A percentile compares a stretch with the other conserved stretches of the same genome.
Evolutionary conservation across 176 grass and related monocot genomes (phyloP).

Genomic region (Raddia guianensis): DNA sequence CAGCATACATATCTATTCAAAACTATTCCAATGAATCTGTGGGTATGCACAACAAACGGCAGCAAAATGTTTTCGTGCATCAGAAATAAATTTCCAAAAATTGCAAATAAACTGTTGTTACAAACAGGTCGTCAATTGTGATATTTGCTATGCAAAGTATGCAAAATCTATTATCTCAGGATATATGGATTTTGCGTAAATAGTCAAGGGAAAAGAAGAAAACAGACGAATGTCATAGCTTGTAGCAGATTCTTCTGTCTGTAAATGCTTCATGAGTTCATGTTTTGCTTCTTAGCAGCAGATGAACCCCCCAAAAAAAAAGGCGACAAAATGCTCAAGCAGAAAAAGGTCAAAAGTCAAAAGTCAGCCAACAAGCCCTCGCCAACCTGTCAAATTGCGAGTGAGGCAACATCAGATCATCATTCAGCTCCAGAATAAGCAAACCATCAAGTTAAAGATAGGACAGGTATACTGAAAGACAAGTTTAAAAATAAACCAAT

Average conservation of each 20-base stretch:
- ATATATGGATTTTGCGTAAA: conserved; percentile 7
- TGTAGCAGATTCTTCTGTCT: conserved; percentile 16
- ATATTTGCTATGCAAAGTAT: conserved; percentile 13
- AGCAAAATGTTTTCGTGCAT: not conserved
- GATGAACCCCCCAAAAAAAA: conserved; percentile 18
- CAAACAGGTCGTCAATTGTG: conserved; percentile 30
- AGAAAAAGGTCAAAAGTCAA: too few relatives aligned
- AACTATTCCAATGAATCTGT: too few relatives aligned
- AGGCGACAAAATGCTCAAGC: conserved; percentile 20
- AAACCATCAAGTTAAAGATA: conserved; percentile 1
- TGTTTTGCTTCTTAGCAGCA: conserved; percentile 7
- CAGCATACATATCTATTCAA: not conserved
- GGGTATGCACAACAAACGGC: too few relatives aligned
- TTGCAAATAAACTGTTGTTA: conserved; percentile 31
- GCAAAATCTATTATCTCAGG: conserved; percentile 34
- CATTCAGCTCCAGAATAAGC: not conserved
- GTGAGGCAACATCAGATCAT: not conserved
- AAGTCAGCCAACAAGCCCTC: conserved; percentile 48
- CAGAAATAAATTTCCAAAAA: conserved; percentile 1
- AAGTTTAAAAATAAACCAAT: not conserved
- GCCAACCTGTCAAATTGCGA: conserved; percentile 54
- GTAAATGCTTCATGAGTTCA: not conserved
- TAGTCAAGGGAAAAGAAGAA: not conserved
- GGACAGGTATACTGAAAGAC: not conserved
- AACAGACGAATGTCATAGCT: not conserved